Conservation (phyloP, 2,329 filamentous ascomycete genomes). For the Monilinia laxa region DNA sequence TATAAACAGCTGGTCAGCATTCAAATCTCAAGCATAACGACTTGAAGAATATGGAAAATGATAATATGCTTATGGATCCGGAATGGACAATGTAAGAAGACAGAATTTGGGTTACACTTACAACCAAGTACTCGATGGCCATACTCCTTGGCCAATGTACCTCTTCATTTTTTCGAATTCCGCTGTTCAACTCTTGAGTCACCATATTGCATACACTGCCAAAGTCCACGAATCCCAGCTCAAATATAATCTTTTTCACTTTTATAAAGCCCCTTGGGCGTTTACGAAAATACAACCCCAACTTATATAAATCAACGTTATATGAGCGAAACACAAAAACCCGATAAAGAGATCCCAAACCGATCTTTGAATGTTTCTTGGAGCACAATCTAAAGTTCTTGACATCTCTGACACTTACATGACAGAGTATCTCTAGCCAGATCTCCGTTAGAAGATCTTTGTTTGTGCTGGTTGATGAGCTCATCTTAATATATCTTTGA, state of each 20-base stretch:
- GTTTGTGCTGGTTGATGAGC: too few relatives aligned
- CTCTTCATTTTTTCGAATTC: too few relatives aligned
- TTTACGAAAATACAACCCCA: neutral
- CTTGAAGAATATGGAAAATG: neutral
- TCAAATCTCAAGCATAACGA: too few relatives aligned
- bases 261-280: neutral
- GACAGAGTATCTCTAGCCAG: neutral
- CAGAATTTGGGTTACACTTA: neutral
- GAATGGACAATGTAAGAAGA: neutral
- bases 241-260: neutral
- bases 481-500: too few relatives aligned
- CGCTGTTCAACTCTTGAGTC: too few relatives aligned
- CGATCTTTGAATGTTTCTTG: neutral
- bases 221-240: neutral
- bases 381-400: neutral
- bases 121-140: neutral
- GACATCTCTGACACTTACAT: neutral
- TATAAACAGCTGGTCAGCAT: neutral
- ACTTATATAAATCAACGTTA: neutral
- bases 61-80: neutral
- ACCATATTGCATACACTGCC: neutral
- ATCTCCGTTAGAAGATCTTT: neutral
- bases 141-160: neutral
- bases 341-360: neutral
- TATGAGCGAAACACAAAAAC: neutral